Evolutionary conservation across 257 asterid species (phyloP).

Genomic region (Haberlea rhodopensis): DNA sequence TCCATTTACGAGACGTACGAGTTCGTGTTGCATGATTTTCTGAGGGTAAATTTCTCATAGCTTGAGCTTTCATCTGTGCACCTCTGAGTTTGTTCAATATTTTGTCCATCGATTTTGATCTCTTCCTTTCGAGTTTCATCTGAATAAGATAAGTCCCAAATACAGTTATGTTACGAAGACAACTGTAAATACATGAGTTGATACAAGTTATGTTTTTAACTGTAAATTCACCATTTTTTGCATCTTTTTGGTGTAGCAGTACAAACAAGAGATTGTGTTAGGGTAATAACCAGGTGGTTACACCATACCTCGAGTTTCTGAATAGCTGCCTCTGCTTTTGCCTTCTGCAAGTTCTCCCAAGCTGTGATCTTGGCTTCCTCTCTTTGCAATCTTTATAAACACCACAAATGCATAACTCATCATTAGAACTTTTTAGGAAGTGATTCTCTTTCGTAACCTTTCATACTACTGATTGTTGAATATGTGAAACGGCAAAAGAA

Average conservation of each 20-base stretch:
- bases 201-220: not conserved
- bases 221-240: no score
- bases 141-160: conserved; percentile 21
- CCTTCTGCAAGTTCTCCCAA: conserved; percentile 94
- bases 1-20: not conserved
- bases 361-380: conserved; percentile 75
- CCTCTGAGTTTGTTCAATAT: conserved; percentile 56
- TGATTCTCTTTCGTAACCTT: not conserved
- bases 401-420: not conserved
- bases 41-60: conserved; percentile 45
- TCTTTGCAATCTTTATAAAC: conserved; percentile 50
- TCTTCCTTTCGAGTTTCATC: conserved; percentile 78
- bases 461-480: not conserved
- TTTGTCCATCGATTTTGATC: conserved; percentile 67
- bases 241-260: not conserved
- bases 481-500: not conserved
- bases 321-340: conserved; percentile 83
- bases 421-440: not conserved
- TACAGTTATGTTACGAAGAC: not conserved
- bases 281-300: not conserved
- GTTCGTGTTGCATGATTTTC: conserved; percentile 31
- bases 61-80: conserved; percentile 59
- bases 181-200: not conserved
- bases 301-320: conserved; percentile 65
- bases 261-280: not conserved